Evolutionary conservation across 345 rosid genomes (phyloP), one percentile per base, ranked within the genome.

Genomic region (Melaleuca alternifolia): DNA sequence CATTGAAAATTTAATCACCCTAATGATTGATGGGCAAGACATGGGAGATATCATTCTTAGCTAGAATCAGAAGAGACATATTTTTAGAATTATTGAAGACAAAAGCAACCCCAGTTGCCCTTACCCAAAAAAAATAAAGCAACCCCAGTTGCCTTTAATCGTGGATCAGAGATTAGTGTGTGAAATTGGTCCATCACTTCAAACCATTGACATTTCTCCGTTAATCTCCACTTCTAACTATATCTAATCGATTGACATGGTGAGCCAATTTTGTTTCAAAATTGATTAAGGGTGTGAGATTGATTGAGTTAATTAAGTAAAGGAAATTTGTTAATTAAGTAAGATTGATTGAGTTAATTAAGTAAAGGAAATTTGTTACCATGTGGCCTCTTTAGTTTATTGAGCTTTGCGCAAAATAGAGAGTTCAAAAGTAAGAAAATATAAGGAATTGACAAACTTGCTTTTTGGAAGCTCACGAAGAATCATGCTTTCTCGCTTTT

Each of bases 391-490:
- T 30, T 9, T 44, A 26, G n/a, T 26, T 37, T 77, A 77, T 30
- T 77, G 30, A 77, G 37, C 3, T 20, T 41, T 10, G 0, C 33
- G 30, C 6, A 24, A 51, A 52, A 11, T 5, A 51, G 9, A 54
- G 33, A 54, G 50, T 30, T 28, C 6, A 14, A 48, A 84, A 59
- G 77, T 11, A 10, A 44, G 77, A 44, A 84, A 84, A 84, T 23
- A 57, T 0, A 54, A 84, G 86, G 88, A 86, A 91, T 89, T 86
- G 51, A 41, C 18, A 50, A 76, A 87, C 33, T 54, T 41, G 59
- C 90, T 85, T 89, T 86, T 59, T 26, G 65, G 41, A 79, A 83
- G 85, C 51, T 87, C 77, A 20, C 85, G n/a, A 14, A 28, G 1
- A 46, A 11, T 57, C 33, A 57, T 26, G 33, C 65, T 57, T 57